Base-by-base conservation (phyloP, 2,329 filamentous ascomycete species). In the Cucurbitaria berberidis region DNA sequence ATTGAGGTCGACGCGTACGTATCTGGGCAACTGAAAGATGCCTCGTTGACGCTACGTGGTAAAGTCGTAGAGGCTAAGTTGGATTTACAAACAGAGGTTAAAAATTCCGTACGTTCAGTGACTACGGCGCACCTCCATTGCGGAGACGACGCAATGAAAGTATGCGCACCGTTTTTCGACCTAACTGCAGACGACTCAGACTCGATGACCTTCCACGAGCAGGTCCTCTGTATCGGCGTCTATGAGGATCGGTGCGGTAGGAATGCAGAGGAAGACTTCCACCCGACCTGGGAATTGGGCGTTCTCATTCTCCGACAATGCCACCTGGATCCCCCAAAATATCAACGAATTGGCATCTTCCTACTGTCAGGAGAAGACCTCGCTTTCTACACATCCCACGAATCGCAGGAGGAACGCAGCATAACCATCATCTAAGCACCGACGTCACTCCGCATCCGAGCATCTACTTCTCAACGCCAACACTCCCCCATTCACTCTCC, bases 401-500 rank as follows among this genome's bases (percentile, higher is more conserved):
- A 47, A 47, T 22, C 44, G 11, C 11, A n/a, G 1, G 34, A 47
- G 8, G 34, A 47, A 39, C 34, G 21, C n/a, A 47, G 24, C 21
- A 38, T 47, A 30, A 36, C 43, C 5, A 45, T 45, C 18, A 35
- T 45, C 18, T 45, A 36, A 35, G 9, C 18, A 5, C 26, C 26
- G 22, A 8, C 22, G 3, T 42, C 19, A 19, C 10, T 18, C 15
- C 29, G 9, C 19, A 21, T 7, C 19, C 5, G 3, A 26, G 3
- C 9, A 30, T 30, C 27, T 30, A 26, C 26, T 40, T 21, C 32
- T 27, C 29, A 32, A 40, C 27, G 8, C 55, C 58, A 15, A 59
- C 47, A 35, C 30, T 30, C 22, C 47, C 54, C 56, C 51, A 53
- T 29, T 57, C 61, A 16, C 43, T 40, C 45, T 60, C 51, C 9